Conservation (phyloP, 1,284 basidiomycete genomes). For the Macrocystidia cucumis region DNA sequence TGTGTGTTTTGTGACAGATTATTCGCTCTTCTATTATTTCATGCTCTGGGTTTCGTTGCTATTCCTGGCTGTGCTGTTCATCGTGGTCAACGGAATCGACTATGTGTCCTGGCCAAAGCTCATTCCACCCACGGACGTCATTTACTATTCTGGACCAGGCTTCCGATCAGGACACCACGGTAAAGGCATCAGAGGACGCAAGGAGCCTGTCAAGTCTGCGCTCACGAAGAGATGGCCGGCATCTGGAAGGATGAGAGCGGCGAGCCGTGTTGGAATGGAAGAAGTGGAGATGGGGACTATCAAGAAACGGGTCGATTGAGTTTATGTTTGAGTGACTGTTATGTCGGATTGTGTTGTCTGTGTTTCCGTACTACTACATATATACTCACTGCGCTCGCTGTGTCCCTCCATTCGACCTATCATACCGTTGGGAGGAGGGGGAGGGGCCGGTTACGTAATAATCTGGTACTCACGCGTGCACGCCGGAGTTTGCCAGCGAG, state of each 20-base stretch:
- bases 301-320: constrained; percentile 68
- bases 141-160: constrained; percentile 85
- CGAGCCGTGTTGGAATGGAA: constrained; percentile 19
- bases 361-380: constrained; percentile 6
- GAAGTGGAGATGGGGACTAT: constrained; percentile 34
- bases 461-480: too few relatives aligned
- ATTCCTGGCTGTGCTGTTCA: constrained; percentile 54
- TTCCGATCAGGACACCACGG: constrained; percentile 75
- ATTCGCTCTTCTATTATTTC: constrained; percentile 77
- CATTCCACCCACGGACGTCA: constrained; percentile 75
- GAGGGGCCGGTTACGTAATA: too few relatives aligned
- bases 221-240: constrained; percentile 22
- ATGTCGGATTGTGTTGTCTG: constrained; percentile 7
- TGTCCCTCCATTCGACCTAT: too few relatives aligned
- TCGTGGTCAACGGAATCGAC: constrained; percentile 73
- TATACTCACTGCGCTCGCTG: too few relatives aligned
- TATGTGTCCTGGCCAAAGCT: constrained; percentile 96
- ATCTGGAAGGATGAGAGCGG: constrained; percentile 12
- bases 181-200: constrained; percentile 45
- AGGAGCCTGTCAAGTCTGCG: constrained; percentile 14
- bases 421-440: too few relatives aligned
- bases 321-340: background rate
- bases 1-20: too few relatives aligned
- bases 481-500: constrained; percentile 13
- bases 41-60: constrained; percentile 70